These are phyloP conservation scores for Termitomyces sp. DNA, from an alignment of 768 basidiomycete genomes.

Conservation along the genomic window DNA sequence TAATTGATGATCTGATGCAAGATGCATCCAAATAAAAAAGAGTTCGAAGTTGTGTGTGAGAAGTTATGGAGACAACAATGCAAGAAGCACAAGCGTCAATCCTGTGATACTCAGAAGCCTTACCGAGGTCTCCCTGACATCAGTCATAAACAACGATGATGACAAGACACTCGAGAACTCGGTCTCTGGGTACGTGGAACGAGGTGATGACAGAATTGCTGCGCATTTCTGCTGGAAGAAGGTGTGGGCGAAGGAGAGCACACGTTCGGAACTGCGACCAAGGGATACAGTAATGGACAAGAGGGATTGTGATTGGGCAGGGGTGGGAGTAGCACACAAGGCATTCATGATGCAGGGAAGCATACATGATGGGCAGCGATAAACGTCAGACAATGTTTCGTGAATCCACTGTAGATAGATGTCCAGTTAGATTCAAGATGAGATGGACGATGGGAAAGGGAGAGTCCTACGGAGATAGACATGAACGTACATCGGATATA, in stretches of 20 bases:
- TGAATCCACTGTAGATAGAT: slow-evolving; percentile 9
- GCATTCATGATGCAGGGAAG: background rate
- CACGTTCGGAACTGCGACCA: background rate
- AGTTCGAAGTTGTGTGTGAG: background rate
- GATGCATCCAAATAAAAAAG: background rate
- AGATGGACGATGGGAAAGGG: background rate
- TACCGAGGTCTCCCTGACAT: slow-evolving; percentile 6
- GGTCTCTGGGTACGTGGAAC: slow-evolving; percentile 5
- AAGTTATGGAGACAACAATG: slow-evolving; percentile 7
- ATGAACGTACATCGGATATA: slow-evolving; percentile 8
- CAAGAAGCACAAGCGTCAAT: slow-evolving; percentile 11
- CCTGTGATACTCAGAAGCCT: slow-evolving; percentile 11
- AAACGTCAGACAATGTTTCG: slow-evolving; percentile 6
- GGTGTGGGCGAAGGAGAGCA: background rate
- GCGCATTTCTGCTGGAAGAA: background rate
- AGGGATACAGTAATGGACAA: background rate
- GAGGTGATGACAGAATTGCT: background rate
- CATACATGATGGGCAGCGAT: slow-evolving; percentile 13
- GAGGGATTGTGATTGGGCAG: too few species aligned
- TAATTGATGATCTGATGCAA: background rate
- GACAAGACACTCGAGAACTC: slow-evolving; percentile 4
- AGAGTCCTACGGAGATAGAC: too few species aligned
- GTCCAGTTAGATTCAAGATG: background rate
- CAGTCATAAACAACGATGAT: slow-evolving; percentile 3
- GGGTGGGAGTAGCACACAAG: too few species aligned